A percentile compares a stretch with the other conserved stretches of the same genome.
These are phyloP conservation scores for Ceratocystis variospora DNA, from an alignment of 2,329 filamentous ascomycete species.

Conservation along the genomic window DNA sequence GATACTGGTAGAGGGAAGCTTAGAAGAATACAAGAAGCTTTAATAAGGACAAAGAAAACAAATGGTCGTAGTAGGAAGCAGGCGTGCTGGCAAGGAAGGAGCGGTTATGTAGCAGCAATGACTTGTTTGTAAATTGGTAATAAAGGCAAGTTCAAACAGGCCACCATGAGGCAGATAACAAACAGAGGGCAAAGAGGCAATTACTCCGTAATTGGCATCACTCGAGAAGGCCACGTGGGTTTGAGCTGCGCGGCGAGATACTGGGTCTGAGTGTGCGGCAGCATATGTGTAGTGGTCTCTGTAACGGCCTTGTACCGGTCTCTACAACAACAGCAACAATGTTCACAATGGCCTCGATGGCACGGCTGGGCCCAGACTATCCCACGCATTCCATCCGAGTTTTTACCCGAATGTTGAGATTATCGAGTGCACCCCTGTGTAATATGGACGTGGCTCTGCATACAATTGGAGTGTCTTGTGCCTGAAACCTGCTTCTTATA, in stretches of 20 bases:
- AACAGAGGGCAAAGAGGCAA: not conserved
- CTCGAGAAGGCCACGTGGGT: not conserved
- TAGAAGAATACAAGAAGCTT: not conserved
- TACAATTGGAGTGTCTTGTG: not conserved
- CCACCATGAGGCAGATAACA: not conserved
- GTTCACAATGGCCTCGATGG: not conserved
- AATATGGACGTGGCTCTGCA: not conserved
- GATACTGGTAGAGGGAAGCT: not conserved
- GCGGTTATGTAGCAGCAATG: not conserved
- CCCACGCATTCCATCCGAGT: too few species aligned
- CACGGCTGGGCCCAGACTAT: not conserved
- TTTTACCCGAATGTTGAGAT: not conserved
- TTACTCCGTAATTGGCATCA: not conserved
- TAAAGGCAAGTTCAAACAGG: not conserved
- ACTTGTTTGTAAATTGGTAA: not conserved
- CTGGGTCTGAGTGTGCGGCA: too few species aligned
- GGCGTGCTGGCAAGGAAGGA: not conserved
- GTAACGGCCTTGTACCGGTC: not conserved
- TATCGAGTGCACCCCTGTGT: conserved; percentile 1
- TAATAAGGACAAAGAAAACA: not conserved
- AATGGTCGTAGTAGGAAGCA: not conserved
- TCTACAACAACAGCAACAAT: not conserved
- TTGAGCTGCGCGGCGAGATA: not conserved
- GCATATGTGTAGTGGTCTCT: not conserved
- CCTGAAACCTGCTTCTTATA: not conserved